These are phyloP conservation scores for Zoysia matrella DNA, from an alignment of 202 grass and related monocot species.

Conservation along the genomic window DNA sequence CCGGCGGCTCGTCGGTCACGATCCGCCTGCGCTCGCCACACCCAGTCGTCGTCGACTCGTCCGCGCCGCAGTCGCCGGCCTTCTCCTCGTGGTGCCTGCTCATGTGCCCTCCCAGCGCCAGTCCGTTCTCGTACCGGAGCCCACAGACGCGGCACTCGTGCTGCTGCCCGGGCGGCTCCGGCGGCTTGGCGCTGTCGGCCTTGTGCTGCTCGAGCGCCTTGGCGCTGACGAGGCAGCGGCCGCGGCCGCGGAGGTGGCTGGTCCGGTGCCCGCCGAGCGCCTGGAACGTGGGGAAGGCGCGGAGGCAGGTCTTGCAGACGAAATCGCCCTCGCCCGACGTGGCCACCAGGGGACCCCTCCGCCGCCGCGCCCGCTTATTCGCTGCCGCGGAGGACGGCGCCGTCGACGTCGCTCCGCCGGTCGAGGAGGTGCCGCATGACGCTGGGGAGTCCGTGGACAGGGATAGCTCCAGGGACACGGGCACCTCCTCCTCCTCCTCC, in stretches of 20 bases:
- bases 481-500: background rate
- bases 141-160: slow-evolving; percentile 58
- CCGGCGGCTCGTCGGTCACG: slow-evolving; percentile 8
- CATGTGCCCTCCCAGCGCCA: slow-evolving; percentile 83
- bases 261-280: slow-evolving; percentile 79
- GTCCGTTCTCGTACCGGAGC: slow-evolving; percentile 59
- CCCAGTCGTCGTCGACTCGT: slow-evolving; percentile 14
- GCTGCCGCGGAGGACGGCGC: background rate
- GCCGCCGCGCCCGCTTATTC: slow-evolving; percentile 2
- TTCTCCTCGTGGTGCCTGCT: slow-evolving; percentile 60
- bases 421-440: background rate
- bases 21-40: slow-evolving; percentile 15
- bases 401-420: background rate
- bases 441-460: slow-evolving; percentile 45
- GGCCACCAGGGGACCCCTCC: slow-evolving; percentile 8
- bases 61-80: background rate
- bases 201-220: slow-evolving; percentile 40
- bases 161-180: background rate
- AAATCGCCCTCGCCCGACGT: slow-evolving; percentile 55
- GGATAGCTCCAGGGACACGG: slow-evolving; percentile 43
- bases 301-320: slow-evolving; percentile 67
- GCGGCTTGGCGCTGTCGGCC: background rate
- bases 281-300: slow-evolving; percentile 72
- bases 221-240: slow-evolving; percentile 38
- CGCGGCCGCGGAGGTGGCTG: slow-evolving; percentile 60